phyloP scores from a whole-genome alignment of 2,329 filamentous ascomycete species.

The Myriosclerotinia scirpicola region DNA sequence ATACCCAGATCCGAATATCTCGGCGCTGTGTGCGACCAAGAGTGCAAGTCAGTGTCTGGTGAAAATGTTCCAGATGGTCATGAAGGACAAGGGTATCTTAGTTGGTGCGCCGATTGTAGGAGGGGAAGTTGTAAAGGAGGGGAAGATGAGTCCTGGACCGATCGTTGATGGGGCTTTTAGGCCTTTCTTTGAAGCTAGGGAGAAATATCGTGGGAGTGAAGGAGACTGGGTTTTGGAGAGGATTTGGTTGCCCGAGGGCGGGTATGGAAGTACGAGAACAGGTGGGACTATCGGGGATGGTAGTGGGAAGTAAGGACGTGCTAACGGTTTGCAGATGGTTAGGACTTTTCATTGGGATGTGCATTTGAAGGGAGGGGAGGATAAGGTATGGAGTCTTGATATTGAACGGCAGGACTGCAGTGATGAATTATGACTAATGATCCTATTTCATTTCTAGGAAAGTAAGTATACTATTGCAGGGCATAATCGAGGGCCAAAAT shows the following conservation, averaged over 20 bases:
- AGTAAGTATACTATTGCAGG: not conserved
- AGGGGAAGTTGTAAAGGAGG: not conserved
- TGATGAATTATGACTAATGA: not conserved
- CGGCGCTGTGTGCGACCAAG: not conserved
- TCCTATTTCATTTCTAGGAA: no score
- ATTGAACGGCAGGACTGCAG: no score
- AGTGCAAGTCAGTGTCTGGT: constrained; percentile 17
- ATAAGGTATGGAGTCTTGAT: not conserved
- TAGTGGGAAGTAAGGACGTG: not conserved
- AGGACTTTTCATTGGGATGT: not conserved
- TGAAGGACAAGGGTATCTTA: not conserved
- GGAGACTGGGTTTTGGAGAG: not conserved
- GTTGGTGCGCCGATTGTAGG: constrained; percentile 15
- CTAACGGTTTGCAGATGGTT: not conserved
- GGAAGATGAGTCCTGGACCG: not conserved
- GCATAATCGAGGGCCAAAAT: not conserved
- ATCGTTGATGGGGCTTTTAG: constrained; percentile 18
- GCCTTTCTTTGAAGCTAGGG: constrained; percentile 15
- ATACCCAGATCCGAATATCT: constrained; percentile 6
- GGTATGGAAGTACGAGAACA: not conserved
- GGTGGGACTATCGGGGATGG: not conserved
- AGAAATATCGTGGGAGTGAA: not conserved
- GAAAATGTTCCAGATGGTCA: constrained; percentile 13
- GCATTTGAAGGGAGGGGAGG: accelerated
- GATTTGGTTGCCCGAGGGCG: not conserved